These are phyloP conservation scores for Aspergillus fumigatiaffinis DNA, from an alignment of 2,329 filamentous ascomycete species.

Conservation along the genomic window DNA sequence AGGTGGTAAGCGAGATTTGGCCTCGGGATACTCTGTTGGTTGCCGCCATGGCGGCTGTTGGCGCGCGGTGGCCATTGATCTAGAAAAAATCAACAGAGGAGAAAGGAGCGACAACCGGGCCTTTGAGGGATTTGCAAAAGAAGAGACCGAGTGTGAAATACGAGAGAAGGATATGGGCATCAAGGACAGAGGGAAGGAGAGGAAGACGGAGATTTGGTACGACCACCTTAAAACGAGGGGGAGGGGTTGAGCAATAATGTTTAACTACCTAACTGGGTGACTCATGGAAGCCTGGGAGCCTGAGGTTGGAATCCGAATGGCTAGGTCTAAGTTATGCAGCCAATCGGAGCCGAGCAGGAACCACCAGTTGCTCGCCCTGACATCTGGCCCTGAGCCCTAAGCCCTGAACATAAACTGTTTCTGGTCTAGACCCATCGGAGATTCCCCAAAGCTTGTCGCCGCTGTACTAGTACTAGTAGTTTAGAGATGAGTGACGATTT, in stretches of 20 bases:
- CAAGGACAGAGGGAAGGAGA: constrained; percentile 16
- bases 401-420: constrained; percentile 9
- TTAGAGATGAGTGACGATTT: constrained; percentile 4
- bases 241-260: constrained; percentile 10
- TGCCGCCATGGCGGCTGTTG: constrained; percentile 46
- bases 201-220: constrained; percentile 8
- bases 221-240: constrained; percentile 3
- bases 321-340: background rate
- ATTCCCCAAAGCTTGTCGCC: constrained; percentile 9
- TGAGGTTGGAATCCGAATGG: background rate
- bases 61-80: constrained; percentile 26
- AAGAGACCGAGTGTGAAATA: constrained; percentile 10
- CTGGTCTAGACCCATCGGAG: constrained; percentile 2
- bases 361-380: background rate
- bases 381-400: constrained; percentile 22
- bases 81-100: constrained; percentile 14
- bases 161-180: constrained; percentile 21
- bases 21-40: constrained; percentile 30
- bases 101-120: constrained; percentile 12
- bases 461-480: background rate
- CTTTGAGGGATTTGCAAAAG: constrained; percentile 10
- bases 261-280: constrained; percentile 13
- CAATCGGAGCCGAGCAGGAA: background rate
- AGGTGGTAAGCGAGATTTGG: constrained; percentile 43
- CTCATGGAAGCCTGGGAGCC: constrained; percentile 3